Percentiles rank a stretch among this genome's conserved stretches.
These are phyloP conservation scores for Austropuccinia psidii DNA, from an alignment of 1,284 basidiomycete species.

Conservation along the genomic window DNA sequence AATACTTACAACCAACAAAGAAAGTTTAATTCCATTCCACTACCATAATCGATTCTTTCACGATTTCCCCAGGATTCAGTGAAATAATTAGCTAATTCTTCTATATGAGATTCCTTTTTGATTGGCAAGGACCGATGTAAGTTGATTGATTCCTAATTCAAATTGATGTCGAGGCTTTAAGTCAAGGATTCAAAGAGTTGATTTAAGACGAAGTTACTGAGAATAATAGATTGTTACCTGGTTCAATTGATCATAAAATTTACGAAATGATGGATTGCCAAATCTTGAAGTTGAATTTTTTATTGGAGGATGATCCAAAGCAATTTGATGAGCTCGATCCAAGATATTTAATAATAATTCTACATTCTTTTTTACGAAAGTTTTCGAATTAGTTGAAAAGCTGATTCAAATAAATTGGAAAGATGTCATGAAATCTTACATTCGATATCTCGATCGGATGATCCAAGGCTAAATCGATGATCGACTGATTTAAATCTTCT, in stretches of 20 bases:
- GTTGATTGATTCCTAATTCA: slow-evolving; percentile 40
- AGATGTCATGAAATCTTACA: slow-evolving; percentile 52
- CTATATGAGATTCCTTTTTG: slow-evolving; percentile 54
- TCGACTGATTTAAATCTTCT: slow-evolving; percentile 64
- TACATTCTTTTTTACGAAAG: slow-evolving; percentile 55
- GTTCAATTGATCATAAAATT: slow-evolving; percentile 73
- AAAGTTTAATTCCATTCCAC: slow-evolving; percentile 98
- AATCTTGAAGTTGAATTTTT: slow-evolving; percentile 88
- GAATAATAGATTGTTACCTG: slow-evolving; percentile 53
- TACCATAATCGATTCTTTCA: slow-evolving; percentile 91
- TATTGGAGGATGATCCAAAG: slow-evolving; percentile 67
- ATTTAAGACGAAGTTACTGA: not conserved
- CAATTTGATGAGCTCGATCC: slow-evolving; percentile 61
- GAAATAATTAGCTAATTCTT: slow-evolving; percentile 73
- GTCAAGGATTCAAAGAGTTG: not conserved
- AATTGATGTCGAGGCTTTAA: no score
- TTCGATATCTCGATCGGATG: slow-evolving; percentile 57
- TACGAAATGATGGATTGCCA: slow-evolving; percentile 92
- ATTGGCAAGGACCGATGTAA: slow-evolving; percentile 57
- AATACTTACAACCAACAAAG: slow-evolving; percentile 81
- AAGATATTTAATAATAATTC: slow-evolving; percentile 59
- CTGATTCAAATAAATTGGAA: not conserved
- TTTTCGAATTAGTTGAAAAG: not conserved
- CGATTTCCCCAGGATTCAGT: slow-evolving; percentile 83
- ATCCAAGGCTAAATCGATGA: slow-evolving; percentile 68